Conservation (phyloP, 2,329 filamentous ascomycete species). For the Claviceps quebecensis region DNA sequence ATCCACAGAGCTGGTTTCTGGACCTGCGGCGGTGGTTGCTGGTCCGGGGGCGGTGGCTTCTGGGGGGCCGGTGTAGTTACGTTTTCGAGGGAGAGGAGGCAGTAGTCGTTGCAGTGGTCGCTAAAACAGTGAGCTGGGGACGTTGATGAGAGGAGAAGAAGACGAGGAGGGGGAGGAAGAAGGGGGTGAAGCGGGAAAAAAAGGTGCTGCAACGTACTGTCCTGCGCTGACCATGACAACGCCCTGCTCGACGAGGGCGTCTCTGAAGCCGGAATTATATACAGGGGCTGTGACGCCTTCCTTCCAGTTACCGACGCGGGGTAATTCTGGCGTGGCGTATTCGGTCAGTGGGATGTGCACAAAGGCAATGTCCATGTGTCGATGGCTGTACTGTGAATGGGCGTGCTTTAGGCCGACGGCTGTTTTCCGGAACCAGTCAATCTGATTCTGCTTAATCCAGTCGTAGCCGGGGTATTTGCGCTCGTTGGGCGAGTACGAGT, state of each 20-base stretch:
- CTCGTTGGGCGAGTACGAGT: constrained; percentile 84
- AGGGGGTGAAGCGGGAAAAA: neutral
- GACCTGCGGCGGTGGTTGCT: constrained; percentile 5
- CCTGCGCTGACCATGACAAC: constrained; percentile 81
- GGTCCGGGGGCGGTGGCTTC: neutral
- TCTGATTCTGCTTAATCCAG: constrained; percentile 90
- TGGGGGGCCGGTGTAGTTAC: constrained; percentile 12
- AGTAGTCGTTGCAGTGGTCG: constrained; percentile 96
- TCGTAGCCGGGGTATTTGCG: constrained; percentile 84
- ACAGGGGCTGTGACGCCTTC: constrained; percentile 77
- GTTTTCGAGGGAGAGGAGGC: constrained; percentile 46
- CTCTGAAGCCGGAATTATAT: constrained; percentile 86
- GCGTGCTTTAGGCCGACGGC: constrained; percentile 59
- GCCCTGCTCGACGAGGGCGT: constrained; percentile 75
- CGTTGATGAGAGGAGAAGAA: neutral
- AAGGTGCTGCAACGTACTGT: constrained; percentile 48
- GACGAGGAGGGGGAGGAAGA: too few species aligned
- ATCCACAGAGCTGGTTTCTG: constrained; percentile 72
- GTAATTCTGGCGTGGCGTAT: constrained; percentile 51
- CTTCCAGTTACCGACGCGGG: constrained; percentile 53
- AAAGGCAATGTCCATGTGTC: constrained; percentile 91
- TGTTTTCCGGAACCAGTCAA: constrained; percentile 82
- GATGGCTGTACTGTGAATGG: constrained; percentile 74
- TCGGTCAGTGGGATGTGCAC: constrained; percentile 95
- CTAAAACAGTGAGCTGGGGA: constrained; percentile 23